Base-by-base conservation (phyloP, 306 rosid species). In the Dryas octopetala region DNA sequence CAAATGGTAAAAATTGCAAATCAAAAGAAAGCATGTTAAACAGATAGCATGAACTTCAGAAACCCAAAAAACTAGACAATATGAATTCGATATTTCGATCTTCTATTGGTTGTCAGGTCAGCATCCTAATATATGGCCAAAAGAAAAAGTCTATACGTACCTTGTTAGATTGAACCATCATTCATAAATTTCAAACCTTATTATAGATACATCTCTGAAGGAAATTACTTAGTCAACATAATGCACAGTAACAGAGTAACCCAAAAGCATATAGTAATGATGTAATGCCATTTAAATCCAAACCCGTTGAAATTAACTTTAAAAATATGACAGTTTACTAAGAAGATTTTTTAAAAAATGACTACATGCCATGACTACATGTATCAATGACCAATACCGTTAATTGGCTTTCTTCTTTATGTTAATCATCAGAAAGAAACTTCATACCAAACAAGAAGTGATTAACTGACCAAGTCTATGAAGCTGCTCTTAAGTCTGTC, bases 381-480 rank as follows among this genome's bases (percentile, higher is more conserved):
- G 55, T 13, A 19, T n/a, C 40, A 23, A 8, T 76, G 19, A 23
- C 66, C 73, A 49, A 57, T n/a, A 28, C 17, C 15, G 6, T n/a
- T n/a, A n/a, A n/a, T n/a, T 15, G 10, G 63, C 47, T 73, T 48
- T 45, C 62, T 32, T 65, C 48, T 23, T 12, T 14, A 40, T 19
- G 23, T 32, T 40, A 48, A 53, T 48, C 32, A 46, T 2, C 32
- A 50, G 72, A 72, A 43, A 51, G 75, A 52, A 62, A 61, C 55
- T 47, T 66, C 13, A 13, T 38, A 77, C 68, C 73, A 68, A 60
- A 60, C 49, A 19, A 32, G 17, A 28, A 26, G 68, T 8, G 54
- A 50, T 15, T 71, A 45, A 40, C 71, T 44, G 72, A 76, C 78
- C 75, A 71, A 47, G 72, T 81, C 78, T 70, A 5, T 61, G n/a